A percentile compares a stretch with the other conserved stretches of the same genome.
phyloP scores from a whole-genome alignment of 306 rosid genomes.

The Canavalia ensiformis region DNA sequence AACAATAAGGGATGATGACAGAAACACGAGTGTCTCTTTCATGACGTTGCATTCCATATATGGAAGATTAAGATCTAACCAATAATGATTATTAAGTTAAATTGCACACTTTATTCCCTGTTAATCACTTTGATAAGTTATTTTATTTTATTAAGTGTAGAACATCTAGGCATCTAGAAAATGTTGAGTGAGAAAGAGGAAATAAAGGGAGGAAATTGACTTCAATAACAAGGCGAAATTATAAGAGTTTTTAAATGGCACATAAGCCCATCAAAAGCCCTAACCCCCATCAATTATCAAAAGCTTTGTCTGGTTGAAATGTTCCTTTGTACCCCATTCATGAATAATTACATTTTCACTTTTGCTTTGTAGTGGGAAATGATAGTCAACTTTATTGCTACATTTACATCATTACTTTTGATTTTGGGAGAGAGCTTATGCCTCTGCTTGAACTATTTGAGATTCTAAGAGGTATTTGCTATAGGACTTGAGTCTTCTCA shows the following conservation, averaged over 20 bases:
- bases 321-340: conserved; percentile 66
- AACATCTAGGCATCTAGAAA: conserved; percentile 25
- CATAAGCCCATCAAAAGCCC: conserved; percentile 31
- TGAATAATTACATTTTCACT: conserved; percentile 72
- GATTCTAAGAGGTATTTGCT: conserved; percentile 57
- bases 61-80: conserved; percentile 73
- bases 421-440: conserved; percentile 67
- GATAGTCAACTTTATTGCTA: conserved; percentile 76
- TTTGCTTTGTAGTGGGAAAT: conserved; percentile 86
- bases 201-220: conserved; percentile 41
- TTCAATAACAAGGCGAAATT: conserved; percentile 51
- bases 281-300: conserved; percentile 65
- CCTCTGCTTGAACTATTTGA: conserved; percentile 60
- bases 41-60: conserved; percentile 61
- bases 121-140: conserved; percentile 36
- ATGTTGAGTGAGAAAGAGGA: conserved; percentile 1
- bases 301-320: conserved; percentile 78
- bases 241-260: conserved; percentile 43
- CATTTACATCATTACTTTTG: conserved; percentile 62
- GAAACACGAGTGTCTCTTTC: conserved; percentile 65
- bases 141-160: conserved; percentile 42
- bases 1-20: conserved; percentile 62
- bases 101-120: conserved; percentile 23
- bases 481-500: conserved; percentile 52
- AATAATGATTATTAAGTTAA: conserved; percentile 54